A percentile compares a stretch with the other conserved stretches of the same genome.
Evolutionary conservation across 345 rosid species (phyloP).

Genomic region (Reutealis trisperma): DNA sequence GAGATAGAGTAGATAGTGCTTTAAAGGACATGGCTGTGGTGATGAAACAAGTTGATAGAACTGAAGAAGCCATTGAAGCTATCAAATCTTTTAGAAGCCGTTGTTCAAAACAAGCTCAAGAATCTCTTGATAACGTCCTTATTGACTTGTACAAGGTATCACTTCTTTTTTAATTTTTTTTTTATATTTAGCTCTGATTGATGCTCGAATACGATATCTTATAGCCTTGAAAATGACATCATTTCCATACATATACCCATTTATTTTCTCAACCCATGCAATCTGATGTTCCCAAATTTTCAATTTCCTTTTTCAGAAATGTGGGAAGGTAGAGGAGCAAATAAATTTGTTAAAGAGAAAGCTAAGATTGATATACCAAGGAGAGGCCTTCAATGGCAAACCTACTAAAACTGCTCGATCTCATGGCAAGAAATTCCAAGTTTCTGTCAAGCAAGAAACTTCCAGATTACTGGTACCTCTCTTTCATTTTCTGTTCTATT

Average conservation of each 20-base stretch:
- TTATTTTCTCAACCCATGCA: too few species aligned
- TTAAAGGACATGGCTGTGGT: slow-evolving; percentile 96
- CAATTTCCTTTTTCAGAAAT: slow-evolving; percentile 51
- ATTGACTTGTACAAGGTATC: slow-evolving; percentile 90
- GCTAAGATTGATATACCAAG: slow-evolving; percentile 78
- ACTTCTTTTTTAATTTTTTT: too few species aligned
- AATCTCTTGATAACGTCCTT: slow-evolving; percentile 89
- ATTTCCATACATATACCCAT: too few species aligned
- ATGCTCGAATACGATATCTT: too few species aligned
- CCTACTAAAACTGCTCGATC: slow-evolving; percentile 94
- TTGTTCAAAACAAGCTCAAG: slow-evolving; percentile 82
- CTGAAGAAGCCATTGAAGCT: slow-evolving; percentile 95
- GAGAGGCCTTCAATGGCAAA: slow-evolving; percentile 81
- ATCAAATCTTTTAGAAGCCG: slow-evolving; percentile 74
- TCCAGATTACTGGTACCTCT: slow-evolving; percentile 74
- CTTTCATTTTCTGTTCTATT: neutral
- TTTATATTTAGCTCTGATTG: too few species aligned
- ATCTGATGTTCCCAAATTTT: too few species aligned
- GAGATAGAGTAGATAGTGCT: slow-evolving; percentile 90
- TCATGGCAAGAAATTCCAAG: slow-evolving; percentile 93
- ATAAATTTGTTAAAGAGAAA: slow-evolving; percentile 76
- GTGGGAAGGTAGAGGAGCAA: slow-evolving; percentile 83
- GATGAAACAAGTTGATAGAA: slow-evolving; percentile 76
- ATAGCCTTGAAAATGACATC: too few species aligned
- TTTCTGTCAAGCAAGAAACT: slow-evolving; percentile 83